Evolutionary conservation across 2,329 filamentous ascomycete species (phyloP), one percentile per base, ranked within the genome.

Genomic region (Capronia coronata): DNA sequence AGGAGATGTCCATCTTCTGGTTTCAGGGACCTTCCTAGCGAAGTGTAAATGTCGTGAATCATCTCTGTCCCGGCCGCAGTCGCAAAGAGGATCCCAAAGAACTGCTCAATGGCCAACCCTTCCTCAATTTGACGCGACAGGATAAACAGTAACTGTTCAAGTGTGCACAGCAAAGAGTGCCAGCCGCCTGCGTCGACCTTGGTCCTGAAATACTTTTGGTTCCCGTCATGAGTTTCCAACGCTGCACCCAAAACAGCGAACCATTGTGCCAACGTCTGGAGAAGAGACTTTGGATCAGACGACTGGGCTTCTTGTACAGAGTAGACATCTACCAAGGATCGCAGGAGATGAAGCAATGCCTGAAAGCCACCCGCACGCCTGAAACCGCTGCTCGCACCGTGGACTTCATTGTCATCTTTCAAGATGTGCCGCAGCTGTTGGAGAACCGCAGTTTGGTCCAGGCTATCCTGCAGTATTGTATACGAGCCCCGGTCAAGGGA

Each of bases 181-280:
- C 88, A 94, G 2, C 91, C 89, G 49, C 83, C 86, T 18, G 80
- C 82, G 51, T 86, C 79, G 23, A 94, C 80, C 58, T 81, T 77
- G 58, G 82, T 83, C 51, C 81, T 79, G 65, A 97, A 97, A 71
- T 91, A 96, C 59, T 86, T 80, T 62, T 84, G 79, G 68, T 97
- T 98, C 16, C 90, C 91, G 40, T 84, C 76, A 66, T 97, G 89
- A 39, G 82, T 81, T 46, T 81, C 79, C 57, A 98, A 77, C 11
- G 82, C 82, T 41, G 84, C 83, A 1, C 86, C 83, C 22, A 97
- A 70, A 11, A 93, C 79, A 25, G 80, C 65, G 50, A 72, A 54
- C 16, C 64, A 59, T 56, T 73, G 70, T 54, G 69, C 80, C n/a
- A 85, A 76, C 7, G 77, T 77, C 61, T 88, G 80, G 14, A 94